Base-by-base conservation (phyloP, 139 green algal species). In the Coelastrella sp. region DNA sequence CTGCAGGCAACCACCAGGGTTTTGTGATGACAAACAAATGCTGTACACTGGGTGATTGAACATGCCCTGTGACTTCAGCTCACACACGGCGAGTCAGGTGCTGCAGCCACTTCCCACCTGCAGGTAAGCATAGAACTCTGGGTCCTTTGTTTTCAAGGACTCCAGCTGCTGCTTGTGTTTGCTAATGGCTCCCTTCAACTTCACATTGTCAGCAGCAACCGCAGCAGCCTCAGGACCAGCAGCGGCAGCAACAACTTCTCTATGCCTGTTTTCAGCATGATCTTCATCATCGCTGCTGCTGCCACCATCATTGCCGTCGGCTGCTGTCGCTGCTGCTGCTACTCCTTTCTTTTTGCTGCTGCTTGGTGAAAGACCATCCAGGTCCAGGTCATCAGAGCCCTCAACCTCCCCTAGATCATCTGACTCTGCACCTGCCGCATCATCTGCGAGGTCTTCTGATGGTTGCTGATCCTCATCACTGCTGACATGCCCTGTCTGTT, bases 121-220 rank as follows among this genome's bases (percentile, higher is more conserved):
- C 84, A 97, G 89, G 87, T 93, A 95, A 15, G 95, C 92, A 89
- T 98, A 99, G 92, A 99, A 99, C 92, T 99, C 98, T 11, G 98
- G 98, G 91, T 99, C 98, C 90, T 94, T 93, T 92, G 96, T 63
- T 91, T 89, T 93, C 61, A 99, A 93, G 6, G 94, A 92, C 82
- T 98, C 96, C 61, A 99, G 94, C 93, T 99, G 87, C 25, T 94
- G 89, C 87, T 96, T 96, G 91, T 97, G 95, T 24, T 80, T 68
- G n/a, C 63, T 27, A 20, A 91, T 60, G 8, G 88, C 79, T 20
- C 79, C 85, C 49, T 90, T 82, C 35, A 96, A 91, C 78, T 85
- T 91, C 66, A 74, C 78, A 70, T 95, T 95, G 88, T 95, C 93
- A 27, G 80, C 60, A 10, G 79, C 82, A 56, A 94, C 92, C 24